A percentile compares a stretch with the other conserved stretches of the same genome.
phyloP scores from a whole-genome alignment of 108 stramenopile genomes.

The Cyclostephanos invisitatus region DNA sequence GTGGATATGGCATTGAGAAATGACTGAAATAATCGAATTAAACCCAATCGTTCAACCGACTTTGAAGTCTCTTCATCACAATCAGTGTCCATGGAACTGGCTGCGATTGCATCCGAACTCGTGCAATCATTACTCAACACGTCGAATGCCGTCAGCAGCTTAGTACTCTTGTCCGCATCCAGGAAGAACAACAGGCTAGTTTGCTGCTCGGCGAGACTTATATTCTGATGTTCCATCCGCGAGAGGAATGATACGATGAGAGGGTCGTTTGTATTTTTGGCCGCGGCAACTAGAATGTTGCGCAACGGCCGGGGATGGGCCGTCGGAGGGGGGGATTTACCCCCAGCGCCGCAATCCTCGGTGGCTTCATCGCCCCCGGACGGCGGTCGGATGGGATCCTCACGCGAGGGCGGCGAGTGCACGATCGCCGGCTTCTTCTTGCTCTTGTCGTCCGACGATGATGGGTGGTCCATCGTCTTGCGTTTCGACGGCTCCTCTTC shows the following conservation, averaged over 20 bases:
- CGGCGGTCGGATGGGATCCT: background rate
- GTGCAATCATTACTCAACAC: conserved; percentile 12
- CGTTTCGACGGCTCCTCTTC: background rate
- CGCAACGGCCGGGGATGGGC: conserved; percentile 30
- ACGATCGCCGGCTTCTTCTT: conserved; percentile 12
- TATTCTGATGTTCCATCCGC: conserved; percentile 37
- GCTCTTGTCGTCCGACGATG: background rate
- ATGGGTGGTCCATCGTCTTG: background rate
- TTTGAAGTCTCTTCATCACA: conserved; percentile 38
- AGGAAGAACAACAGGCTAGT: conserved; percentile 67
- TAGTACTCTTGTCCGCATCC: conserved; percentile 62
- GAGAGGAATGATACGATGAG: conserved; percentile 53
- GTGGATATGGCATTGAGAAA: conserved; percentile 68
- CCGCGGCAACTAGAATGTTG: conserved; percentile 52
- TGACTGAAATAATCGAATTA: conserved; percentile 61
- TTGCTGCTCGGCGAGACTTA: conserved; percentile 43
- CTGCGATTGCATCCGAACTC: background rate
- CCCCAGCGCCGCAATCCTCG: background rate
- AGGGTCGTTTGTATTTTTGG: conserved; percentile 45
- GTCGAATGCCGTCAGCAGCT: conserved; percentile 63
- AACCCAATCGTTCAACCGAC: conserved; percentile 34
- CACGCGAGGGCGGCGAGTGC: conserved; percentile 17
- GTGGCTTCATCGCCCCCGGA: background rate
- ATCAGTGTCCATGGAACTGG: background rate
- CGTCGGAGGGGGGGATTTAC: background rate